Conservation (phyloP, 192 early-diverging fungal species). For the Linnemannia exigua region DNA sequence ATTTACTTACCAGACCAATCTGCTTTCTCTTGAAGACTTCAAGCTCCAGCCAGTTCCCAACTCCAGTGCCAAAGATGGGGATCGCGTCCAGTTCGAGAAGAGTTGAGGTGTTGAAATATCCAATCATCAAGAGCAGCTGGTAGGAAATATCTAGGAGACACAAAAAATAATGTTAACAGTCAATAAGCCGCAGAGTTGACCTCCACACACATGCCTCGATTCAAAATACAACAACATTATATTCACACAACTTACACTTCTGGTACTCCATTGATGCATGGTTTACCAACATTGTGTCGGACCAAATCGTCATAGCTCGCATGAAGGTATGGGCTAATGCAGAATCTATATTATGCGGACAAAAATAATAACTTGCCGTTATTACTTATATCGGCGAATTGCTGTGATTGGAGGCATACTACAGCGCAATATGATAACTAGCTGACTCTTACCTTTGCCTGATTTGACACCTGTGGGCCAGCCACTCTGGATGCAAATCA, state of each 20-base stretch:
- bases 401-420: too few species aligned
- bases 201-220: neutral
- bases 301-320: conserved; percentile 40
- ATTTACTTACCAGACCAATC: conserved; percentile 21
- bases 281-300: conserved; percentile 43
- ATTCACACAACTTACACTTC: conserved; percentile 22
- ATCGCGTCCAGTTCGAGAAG: conserved; percentile 18
- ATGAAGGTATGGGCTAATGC: conserved; percentile 22
- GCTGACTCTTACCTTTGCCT: conserved; percentile 19
- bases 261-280: conserved; percentile 44
- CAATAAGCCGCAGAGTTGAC: neutral
- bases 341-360: conserved; percentile 21
- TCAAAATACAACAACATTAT: neutral
- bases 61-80: conserved; percentile 15
- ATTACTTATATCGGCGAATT: neutral
- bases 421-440: too few species aligned
- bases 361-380: neutral
- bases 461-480: conserved; percentile 32
- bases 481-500: conserved; percentile 51
- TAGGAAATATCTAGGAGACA: conserved; percentile 30
- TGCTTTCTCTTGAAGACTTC: conserved; percentile 32
- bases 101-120: conserved; percentile 26
- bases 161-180: neutral
- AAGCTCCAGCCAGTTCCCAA: conserved; percentile 41
- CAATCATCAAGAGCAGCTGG: conserved; percentile 34